Evolutionary conservation across 805 yeast species (phyloP).

Genomic region (Sungouiozyma intestinalis): DNA sequence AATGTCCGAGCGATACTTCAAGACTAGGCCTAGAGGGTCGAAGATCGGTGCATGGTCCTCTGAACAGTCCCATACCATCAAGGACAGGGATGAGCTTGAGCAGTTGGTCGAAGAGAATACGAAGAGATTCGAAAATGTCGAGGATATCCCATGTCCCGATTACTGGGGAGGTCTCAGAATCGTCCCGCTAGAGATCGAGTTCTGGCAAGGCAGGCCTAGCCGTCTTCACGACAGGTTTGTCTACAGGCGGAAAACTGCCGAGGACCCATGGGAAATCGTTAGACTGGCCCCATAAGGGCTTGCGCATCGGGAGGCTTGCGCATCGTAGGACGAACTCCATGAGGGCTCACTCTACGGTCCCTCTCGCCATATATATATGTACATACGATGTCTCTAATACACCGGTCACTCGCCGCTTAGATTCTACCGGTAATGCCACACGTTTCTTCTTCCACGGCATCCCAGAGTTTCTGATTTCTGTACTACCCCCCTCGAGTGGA

Average conservation of each 20-base stretch:
- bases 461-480: too few species aligned
- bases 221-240: constrained; percentile 85
- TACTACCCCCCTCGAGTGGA: too few species aligned
- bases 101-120: constrained; percentile 36
- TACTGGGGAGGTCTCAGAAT: constrained; percentile 93
- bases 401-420: too few species aligned
- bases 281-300: constrained; percentile 59
- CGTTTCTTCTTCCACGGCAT: too few species aligned
- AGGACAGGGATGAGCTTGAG: constrained; percentile 55
- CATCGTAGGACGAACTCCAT: too few species aligned
- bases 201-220: constrained; percentile 93
- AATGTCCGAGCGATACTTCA: constrained; percentile 66
- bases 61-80: constrained; percentile 64
- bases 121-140: constrained; percentile 47
- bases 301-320: too few species aligned
- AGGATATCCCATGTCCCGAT: constrained; percentile 80
- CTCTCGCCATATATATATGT: too few species aligned
- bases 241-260: constrained; percentile 46
- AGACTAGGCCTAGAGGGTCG: constrained; percentile 85
- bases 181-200: constrained; percentile 83
- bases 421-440: too few species aligned
- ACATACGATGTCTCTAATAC: too few species aligned
- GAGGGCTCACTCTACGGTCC: too few species aligned
- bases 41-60: constrained; percentile 96
- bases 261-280: constrained; percentile 47